Conservation (phyloP, 2,329 filamentous ascomycete species). For the Ceratocystis alfenasii region DNA sequence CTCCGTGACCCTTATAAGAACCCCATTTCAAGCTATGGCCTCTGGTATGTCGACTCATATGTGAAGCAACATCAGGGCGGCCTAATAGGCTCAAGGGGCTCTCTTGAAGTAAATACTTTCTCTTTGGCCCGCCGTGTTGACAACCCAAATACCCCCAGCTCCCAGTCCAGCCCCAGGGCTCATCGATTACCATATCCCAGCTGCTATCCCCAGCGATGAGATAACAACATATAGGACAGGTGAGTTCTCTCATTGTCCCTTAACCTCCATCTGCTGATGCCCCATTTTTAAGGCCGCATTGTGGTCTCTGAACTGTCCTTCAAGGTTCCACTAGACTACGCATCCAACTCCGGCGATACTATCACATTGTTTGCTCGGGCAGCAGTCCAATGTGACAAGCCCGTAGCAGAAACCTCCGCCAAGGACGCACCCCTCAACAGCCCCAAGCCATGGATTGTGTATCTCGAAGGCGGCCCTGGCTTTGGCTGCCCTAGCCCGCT, state of each 20-base stretch:
- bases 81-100: background rate
- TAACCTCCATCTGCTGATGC: background rate
- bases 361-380: slow-evolving; percentile 70
- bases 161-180: slow-evolving; percentile 8
- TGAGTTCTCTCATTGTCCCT: background rate
- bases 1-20: background rate
- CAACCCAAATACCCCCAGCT: background rate
- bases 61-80: background rate
- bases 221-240: slow-evolving; percentile 18
- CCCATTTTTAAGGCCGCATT: slow-evolving; percentile 48
- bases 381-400: slow-evolving; percentile 53
- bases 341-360: slow-evolving; percentile 41
- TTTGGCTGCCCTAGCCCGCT: slow-evolving; percentile 65
- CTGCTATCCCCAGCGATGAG: slow-evolving; percentile 13
- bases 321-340: slow-evolving; percentile 70
- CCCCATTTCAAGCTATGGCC: background rate
- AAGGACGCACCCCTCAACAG: slow-evolving; percentile 30
- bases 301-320: slow-evolving; percentile 75
- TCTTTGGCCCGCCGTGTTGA: no score
- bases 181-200: slow-evolving; percentile 11
- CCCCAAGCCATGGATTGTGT: slow-evolving; percentile 52
- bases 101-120: background rate
- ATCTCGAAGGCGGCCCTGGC: slow-evolving; percentile 77
- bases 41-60: background rate
- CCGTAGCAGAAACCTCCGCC: slow-evolving; percentile 39